Evolutionary conservation across 2,329 filamentous ascomycete genomes (phyloP).

Genomic region (Plenodomus biglobosus): DNA sequence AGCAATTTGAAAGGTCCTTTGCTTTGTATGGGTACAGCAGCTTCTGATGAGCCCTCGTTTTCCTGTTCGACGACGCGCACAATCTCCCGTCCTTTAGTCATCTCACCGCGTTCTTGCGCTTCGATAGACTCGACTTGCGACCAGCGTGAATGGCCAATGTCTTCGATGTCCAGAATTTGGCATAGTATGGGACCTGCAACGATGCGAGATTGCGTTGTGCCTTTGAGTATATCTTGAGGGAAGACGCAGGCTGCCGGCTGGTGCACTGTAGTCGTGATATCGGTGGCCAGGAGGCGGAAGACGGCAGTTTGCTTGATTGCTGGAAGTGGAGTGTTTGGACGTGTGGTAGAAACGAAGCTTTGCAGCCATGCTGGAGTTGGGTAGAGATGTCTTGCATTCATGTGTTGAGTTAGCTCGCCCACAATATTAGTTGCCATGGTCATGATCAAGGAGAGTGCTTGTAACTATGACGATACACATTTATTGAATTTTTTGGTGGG

Average conservation of each 20-base stretch:
- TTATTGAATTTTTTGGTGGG: not conserved
- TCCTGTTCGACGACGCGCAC: slow-evolving; percentile 66
- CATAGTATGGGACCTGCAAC: slow-evolving; percentile 68
- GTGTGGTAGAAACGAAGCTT: slow-evolving; percentile 59
- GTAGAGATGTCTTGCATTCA: slow-evolving; percentile 55
- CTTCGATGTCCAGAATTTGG: slow-evolving; percentile 84
- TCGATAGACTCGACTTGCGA: slow-evolving; percentile 84
- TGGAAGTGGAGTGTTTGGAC: slow-evolving; percentile 62
- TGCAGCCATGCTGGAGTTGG: slow-evolving; percentile 65
- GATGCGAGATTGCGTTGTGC: slow-evolving; percentile 57
- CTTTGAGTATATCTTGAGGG: slow-evolving; percentile 60
- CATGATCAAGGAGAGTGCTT: slow-evolving; percentile 6
- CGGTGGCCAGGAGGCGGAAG: slow-evolving; percentile 75
- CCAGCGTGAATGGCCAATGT: slow-evolving; percentile 78
- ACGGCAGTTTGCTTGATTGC: slow-evolving; percentile 77
- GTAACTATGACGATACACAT: not conserved
- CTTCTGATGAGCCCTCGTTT: slow-evolving; percentile 42
- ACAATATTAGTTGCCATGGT: slow-evolving; percentile 33
- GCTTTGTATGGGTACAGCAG: slow-evolving; percentile 30
- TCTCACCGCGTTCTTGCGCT: slow-evolving; percentile 70
- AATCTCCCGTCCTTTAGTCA: slow-evolving; percentile 75
- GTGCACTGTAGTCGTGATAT: slow-evolving; percentile 66
- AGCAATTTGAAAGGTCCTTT: slow-evolving; percentile 76
- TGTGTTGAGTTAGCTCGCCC: slow-evolving; percentile 55
- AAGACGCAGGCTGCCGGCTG: slow-evolving; percentile 51